A percentile compares a stretch with the other conserved stretches of the same genome.
phyloP scores from a whole-genome alignment of 2,329 filamentous ascomycete genomes.

The Trichoderma atrobrunneum region DNA sequence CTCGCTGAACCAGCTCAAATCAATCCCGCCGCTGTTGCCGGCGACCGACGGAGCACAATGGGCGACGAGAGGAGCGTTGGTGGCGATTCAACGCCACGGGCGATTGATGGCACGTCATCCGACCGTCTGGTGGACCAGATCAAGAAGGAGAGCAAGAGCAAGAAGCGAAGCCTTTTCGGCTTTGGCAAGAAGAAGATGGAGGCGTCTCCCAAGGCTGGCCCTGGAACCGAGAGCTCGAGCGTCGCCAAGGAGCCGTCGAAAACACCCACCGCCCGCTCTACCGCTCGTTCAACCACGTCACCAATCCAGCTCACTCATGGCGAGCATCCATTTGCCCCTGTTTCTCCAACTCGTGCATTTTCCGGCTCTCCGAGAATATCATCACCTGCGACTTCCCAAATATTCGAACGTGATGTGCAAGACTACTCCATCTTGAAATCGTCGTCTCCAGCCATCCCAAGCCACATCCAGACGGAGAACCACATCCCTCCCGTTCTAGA shows the following conservation, averaged over 20 bases:
- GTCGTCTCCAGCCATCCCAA: constrained; percentile 80
- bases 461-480: constrained; percentile 92
- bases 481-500: constrained; percentile 89
- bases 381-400: constrained; percentile 75
- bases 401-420: constrained; percentile 94
- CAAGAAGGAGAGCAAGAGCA: constrained; percentile 35
- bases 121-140: constrained; percentile 31
- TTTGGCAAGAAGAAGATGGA: constrained; percentile 61
- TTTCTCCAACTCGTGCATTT: constrained; percentile 64
- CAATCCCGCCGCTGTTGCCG: constrained; percentile 16
- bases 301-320: constrained; percentile 34
- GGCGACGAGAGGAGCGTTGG: constrained; percentile 29
- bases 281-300: constrained; percentile 39
- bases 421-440: constrained; percentile 67
- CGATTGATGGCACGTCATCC: constrained; percentile 28
- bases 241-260: constrained; percentile 37
- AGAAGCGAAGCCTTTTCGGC: constrained; percentile 59
- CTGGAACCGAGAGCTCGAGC: constrained; percentile 35
- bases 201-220: constrained; percentile 37
- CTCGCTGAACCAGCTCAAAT: constrained; percentile 28
- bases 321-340: constrained; percentile 46
- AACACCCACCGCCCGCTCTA: constrained; percentile 29
- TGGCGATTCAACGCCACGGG: constrained; percentile 34
- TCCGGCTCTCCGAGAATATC: constrained; percentile 71
- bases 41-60: constrained; percentile 23